Evolutionary conservation across 2,329 filamentous ascomycete species (phyloP).

Genomic region (Cadophora gregata): DNA sequence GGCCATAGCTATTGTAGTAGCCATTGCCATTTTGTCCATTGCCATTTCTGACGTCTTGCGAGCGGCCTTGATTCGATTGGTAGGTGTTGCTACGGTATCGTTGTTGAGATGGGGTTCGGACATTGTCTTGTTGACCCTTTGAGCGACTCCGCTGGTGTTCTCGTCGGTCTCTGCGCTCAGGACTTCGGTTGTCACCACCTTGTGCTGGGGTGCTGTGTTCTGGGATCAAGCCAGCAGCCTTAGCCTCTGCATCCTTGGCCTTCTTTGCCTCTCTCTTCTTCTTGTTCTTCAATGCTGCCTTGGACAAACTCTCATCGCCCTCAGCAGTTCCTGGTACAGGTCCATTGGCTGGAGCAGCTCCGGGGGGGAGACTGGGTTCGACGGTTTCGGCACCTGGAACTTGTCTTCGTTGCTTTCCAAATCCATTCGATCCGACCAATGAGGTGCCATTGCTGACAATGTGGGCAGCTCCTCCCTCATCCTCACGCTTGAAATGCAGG

Average conservation of each 20-base stretch:
- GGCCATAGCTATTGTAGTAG: conserved; percentile 35
- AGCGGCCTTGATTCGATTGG: conserved; percentile 34
- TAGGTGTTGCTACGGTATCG: conserved; percentile 60
- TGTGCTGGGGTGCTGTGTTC: conserved; percentile 31
- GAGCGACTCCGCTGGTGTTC: conserved; percentile 60
- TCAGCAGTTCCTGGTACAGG: conserved; percentile 65
- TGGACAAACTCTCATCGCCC: conserved; percentile 74
- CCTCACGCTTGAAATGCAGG: conserved; percentile 95
- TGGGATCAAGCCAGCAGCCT: conserved; percentile 51
- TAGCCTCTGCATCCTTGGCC: conserved; percentile 77
- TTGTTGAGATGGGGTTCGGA: conserved; percentile 52
- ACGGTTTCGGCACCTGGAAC: conserved; percentile 86
- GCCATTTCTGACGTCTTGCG: conserved; percentile 8
- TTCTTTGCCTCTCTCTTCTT: conserved; percentile 98
- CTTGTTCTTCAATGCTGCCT: conserved; percentile 93
- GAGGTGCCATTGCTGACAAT: conserved; percentile 78
- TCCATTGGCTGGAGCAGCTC: conserved; percentile 68
- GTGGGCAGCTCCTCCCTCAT: conserved; percentile 92
- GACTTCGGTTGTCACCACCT: conserved; percentile 39
- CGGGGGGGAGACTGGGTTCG: conserved; percentile 65
- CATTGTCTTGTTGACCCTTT: conserved; percentile 50
- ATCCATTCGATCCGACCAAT: conserved; percentile 73
- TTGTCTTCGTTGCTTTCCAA: conserved; percentile 73
- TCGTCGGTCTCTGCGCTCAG: conserved; percentile 57
- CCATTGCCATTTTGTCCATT: conserved; percentile 33